These are phyloP conservation scores for Lecanicillium sp. DNA, from an alignment of 2,329 filamentous ascomycete genomes.

Conservation along the genomic window DNA sequence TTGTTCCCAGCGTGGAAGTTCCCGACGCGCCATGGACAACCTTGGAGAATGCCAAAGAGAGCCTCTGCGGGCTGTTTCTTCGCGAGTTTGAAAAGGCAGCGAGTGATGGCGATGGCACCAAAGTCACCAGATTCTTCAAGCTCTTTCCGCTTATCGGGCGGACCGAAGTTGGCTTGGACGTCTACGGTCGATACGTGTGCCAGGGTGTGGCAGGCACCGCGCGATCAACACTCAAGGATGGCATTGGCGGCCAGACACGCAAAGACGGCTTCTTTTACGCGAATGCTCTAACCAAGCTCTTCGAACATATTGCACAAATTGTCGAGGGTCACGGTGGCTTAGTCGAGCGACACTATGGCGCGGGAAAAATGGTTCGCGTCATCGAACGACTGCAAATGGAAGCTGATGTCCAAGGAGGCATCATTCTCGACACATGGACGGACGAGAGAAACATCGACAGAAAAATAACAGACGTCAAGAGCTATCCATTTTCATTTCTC, in stretches of 20 bases:
- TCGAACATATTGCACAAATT: slow-evolving; percentile 96
- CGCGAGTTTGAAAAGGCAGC: slow-evolving; percentile 93
- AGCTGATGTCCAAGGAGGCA: slow-evolving; percentile 92
- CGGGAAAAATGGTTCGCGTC: slow-evolving; percentile 88
- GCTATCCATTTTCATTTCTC: slow-evolving; percentile 94
- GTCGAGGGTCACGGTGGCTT: slow-evolving; percentile 85
- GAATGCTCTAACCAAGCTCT: slow-evolving; percentile 80
- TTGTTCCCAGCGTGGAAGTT: slow-evolving; percentile 92
- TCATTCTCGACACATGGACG: slow-evolving; percentile 90
- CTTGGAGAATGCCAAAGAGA: slow-evolving; percentile 79
- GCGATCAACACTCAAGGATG: slow-evolving; percentile 69
- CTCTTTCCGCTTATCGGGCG: slow-evolving; percentile 90
- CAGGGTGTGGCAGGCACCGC: slow-evolving; percentile 85
- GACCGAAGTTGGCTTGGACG: slow-evolving; percentile 81
- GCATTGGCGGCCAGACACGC: slow-evolving; percentile 33
- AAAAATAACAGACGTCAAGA: slow-evolving; percentile 89
- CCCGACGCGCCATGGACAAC: slow-evolving; percentile 86
- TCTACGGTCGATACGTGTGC: slow-evolving; percentile 93
- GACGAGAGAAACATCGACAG: slow-evolving; percentile 82
- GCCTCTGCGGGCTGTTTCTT: slow-evolving; percentile 81
- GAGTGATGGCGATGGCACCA: slow-evolving; percentile 75
- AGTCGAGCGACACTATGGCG: slow-evolving; percentile 89
- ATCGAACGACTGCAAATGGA: slow-evolving; percentile 90
- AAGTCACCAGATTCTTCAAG: slow-evolving; percentile 96
- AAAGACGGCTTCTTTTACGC: slow-evolving; percentile 88